phyloP scores from a whole-genome alignment of 371 early-diverging fungal genomes.

The Actinomucor elegans region DNA sequence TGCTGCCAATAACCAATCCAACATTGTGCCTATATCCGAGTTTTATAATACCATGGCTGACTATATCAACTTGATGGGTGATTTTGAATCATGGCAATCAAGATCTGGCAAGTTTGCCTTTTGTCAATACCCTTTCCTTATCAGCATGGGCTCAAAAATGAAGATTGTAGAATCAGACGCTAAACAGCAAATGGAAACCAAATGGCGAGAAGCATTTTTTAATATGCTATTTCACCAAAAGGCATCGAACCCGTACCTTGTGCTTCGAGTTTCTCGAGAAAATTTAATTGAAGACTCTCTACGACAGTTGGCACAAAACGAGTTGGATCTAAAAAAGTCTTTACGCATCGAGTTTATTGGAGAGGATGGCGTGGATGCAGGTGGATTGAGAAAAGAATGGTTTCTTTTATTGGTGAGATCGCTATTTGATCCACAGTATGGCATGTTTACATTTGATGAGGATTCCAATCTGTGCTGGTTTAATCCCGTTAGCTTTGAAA shows the following conservation, averaged over 20 bases:
- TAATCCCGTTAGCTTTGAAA: constrained; percentile 84
- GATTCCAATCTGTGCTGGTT: constrained; percentile 89
- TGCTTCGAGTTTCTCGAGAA: constrained; percentile 80
- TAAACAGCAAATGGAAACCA: constrained; percentile 83
- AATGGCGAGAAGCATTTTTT: constrained; percentile 75
- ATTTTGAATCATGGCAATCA: constrained; percentile 86
- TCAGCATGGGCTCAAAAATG: constrained; percentile 84
- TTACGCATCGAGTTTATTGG: constrained; percentile 85
- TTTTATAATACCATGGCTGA: constrained; percentile 90
- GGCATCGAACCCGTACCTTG: constrained; percentile 76
- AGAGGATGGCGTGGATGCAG: constrained; percentile 93
- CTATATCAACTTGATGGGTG: constrained; percentile 75
- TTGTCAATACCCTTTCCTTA: constrained; percentile 88
- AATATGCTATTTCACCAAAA: constrained; percentile 68
- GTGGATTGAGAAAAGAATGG: constrained; percentile 97
- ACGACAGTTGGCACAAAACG: constrained; percentile 61
- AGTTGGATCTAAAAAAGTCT: constrained; percentile 83
- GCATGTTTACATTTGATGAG: constrained; percentile 74
- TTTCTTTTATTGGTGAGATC: constrained; percentile 88
- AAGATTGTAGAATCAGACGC: constrained; percentile 88
- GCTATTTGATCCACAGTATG: constrained; percentile 89
- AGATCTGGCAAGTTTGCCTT: constrained; percentile 78
- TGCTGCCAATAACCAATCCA: constrained; percentile 64
- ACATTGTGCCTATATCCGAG: constrained; percentile 64
- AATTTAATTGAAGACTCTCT: constrained; percentile 85